A percentile compares a stretch with the other conserved stretches of the same genome.
Evolutionary conservation across 1,284 basidiomycete genomes (phyloP).

Genomic region (Marasmius fiardii): DNA sequence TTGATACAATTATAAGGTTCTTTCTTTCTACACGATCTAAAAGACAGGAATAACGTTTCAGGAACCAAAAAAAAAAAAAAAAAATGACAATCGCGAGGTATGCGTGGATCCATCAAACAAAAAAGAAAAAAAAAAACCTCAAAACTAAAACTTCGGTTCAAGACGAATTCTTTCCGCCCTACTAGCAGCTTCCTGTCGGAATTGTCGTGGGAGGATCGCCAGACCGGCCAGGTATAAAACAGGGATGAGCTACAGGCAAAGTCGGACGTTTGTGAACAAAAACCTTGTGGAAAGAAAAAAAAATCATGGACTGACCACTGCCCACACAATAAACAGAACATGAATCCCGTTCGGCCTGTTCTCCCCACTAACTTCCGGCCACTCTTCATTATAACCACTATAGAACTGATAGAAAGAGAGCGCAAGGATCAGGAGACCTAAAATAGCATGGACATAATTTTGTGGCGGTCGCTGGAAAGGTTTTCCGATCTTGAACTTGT

Average conservation of each 20-base stretch:
- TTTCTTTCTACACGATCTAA: too few species aligned
- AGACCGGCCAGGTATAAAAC: slow-evolving; percentile 43
- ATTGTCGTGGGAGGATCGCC: slow-evolving; percentile 42
- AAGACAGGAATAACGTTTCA: too few species aligned
- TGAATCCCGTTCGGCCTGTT: slow-evolving; percentile 33
- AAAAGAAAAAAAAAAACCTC: too few species aligned
- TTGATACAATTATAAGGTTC: too few species aligned
- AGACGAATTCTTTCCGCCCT: too few species aligned
- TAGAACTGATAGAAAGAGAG: slow-evolving; percentile 53
- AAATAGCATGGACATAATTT: slow-evolving; percentile 55
- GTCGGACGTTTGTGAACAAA: too few species aligned
- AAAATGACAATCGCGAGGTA: too few species aligned
- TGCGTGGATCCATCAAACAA: too few species aligned
- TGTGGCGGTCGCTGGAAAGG: slow-evolving; percentile 44
- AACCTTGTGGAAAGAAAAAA: too few species aligned
- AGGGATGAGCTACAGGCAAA: slow-evolving; percentile 39
- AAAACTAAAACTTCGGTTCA: too few species aligned
- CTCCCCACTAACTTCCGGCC: slow-evolving; percentile 40
- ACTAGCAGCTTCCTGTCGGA: slow-evolving; percentile 36
- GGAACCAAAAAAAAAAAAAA: too few species aligned
- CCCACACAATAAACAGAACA: slow-evolving; percentile 50
- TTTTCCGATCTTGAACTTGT: slow-evolving; percentile 47
- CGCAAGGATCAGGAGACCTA: slow-evolving; percentile 49
- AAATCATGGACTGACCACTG: slow-evolving; percentile 39
- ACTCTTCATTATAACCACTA: slow-evolving; percentile 44